Percentiles rank a stretch among this genome's conserved stretches.
These are phyloP conservation scores for Talaromyces albobiverticillius DNA, from an alignment of 2,329 filamentous ascomycete species.

Conservation along the genomic window DNA sequence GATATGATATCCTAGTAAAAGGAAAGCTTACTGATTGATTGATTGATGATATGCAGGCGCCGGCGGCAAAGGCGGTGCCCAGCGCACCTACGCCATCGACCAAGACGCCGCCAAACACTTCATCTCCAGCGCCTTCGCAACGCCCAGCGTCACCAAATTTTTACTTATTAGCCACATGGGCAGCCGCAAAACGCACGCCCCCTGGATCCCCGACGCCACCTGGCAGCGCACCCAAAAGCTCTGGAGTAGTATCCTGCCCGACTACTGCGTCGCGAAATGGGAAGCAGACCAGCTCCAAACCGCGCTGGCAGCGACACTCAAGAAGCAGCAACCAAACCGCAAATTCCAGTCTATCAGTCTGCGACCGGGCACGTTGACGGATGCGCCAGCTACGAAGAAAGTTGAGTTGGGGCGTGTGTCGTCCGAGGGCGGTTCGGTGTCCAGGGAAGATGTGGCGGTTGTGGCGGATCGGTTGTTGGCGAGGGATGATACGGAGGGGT, in stretches of 20 bases:
- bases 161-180: conserved; percentile 55
- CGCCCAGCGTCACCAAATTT: conserved; percentile 50
- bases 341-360: conserved; percentile 51
- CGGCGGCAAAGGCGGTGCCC: conserved; percentile 53
- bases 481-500: conserved; percentile 48
- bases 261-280: conserved; percentile 54
- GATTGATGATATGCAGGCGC: conserved; percentile 39
- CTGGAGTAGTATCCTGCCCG: conserved; percentile 49
- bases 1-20: background rate
- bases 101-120: conserved; percentile 55
- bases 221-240: conserved; percentile 45
- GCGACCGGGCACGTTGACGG: conserved; percentile 49
- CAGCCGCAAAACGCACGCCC: conserved; percentile 46
- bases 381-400: conserved; percentile 46
- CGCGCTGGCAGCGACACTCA: conserved; percentile 38
- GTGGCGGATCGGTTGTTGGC: conserved; percentile 50
- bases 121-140: conserved; percentile 47
- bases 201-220: conserved; percentile 52
- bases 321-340: conserved; percentile 17
- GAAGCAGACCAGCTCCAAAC: conserved; percentile 56
- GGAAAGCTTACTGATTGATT: background rate
- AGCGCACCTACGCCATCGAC: conserved; percentile 52
- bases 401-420: conserved; percentile 50
- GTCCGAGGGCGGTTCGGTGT: conserved; percentile 42
- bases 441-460: conserved; percentile 51